A percentile compares a stretch with the other conserved stretches of the same genome.
These are phyloP conservation scores for Penicillium desertorum DNA, from an alignment of 495 filamentous ascomycete genomes.

Conservation along the genomic window DNA sequence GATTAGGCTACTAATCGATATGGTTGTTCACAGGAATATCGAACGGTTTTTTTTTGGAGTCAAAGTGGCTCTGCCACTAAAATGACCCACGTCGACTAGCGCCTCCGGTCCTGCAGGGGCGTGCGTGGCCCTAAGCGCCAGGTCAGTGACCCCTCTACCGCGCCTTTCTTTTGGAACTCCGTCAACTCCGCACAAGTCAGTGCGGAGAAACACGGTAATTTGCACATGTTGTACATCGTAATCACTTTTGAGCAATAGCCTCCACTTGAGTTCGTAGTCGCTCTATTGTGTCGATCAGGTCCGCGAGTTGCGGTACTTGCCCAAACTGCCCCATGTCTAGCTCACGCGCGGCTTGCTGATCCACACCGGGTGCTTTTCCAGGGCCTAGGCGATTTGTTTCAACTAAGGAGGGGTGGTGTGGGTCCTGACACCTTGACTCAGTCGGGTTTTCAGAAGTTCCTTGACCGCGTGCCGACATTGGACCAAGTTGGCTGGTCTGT, in stretches of 20 bases:
- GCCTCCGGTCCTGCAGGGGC: constrained; percentile 15
- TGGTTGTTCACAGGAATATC: constrained; percentile 17
- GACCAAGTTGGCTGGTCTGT: constrained; percentile 28
- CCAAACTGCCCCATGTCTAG: constrained; percentile 21
- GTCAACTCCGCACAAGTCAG: constrained; percentile 4
- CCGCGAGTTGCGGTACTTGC: constrained; percentile 27
- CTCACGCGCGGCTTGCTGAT: constrained; percentile 26
- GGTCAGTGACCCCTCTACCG: constrained; percentile 13
- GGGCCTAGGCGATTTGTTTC: constrained; percentile 25
- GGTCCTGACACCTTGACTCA: constrained; percentile 33
- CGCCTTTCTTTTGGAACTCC: constrained; percentile 4
- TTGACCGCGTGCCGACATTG: constrained; percentile 24
- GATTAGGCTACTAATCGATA: constrained; percentile 2
- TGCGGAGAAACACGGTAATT: background rate
- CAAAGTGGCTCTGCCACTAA: constrained; percentile 19
- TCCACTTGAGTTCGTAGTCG: constrained; percentile 43
- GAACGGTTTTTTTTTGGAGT: constrained; percentile 15
- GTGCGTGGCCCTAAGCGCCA: constrained; percentile 30
- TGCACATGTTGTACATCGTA: background rate
- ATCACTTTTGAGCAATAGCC: constrained; percentile 9
- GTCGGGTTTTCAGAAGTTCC: constrained; percentile 27
- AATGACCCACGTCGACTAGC: constrained; percentile 9
- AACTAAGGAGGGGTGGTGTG: constrained; percentile 30
- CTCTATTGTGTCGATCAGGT: constrained; percentile 43
- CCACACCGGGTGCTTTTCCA: constrained; percentile 24